phyloP scores from a whole-genome alignment of 352 stramenopile species.

The Pythium pyrilobum region DNA sequence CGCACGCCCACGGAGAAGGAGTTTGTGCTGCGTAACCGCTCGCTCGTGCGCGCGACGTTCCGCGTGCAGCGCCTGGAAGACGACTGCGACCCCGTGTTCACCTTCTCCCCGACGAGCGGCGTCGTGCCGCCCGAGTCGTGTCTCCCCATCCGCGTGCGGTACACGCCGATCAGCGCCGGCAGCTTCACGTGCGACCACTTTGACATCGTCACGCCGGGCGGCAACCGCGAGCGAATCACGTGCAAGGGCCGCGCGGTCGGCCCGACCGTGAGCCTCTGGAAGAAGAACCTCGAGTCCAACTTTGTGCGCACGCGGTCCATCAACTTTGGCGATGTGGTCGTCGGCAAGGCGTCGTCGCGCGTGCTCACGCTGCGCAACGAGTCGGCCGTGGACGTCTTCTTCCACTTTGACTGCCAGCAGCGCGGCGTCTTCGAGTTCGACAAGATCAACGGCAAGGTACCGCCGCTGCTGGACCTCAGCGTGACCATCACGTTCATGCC shows the following conservation, averaged over 20 bases:
- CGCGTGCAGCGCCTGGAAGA: slow-evolving; percentile 62
- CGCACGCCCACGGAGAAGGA: slow-evolving; percentile 60
- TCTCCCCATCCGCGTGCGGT: slow-evolving; percentile 66
- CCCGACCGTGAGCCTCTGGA: slow-evolving; percentile 67
- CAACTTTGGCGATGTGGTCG: slow-evolving; percentile 87
- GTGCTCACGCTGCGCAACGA: slow-evolving; percentile 85
- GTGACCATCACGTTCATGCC: slow-evolving; percentile 85
- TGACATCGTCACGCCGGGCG: slow-evolving; percentile 84
- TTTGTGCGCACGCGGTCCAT: slow-evolving; percentile 69
- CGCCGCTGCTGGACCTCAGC: slow-evolving; percentile 66
- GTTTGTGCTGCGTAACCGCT: slow-evolving; percentile 87
- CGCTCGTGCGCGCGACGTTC: slow-evolving; percentile 86
- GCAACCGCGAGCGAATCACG: slow-evolving; percentile 73
- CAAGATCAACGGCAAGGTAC: slow-evolving; percentile 67
- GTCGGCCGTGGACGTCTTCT: slow-evolving; percentile 61
- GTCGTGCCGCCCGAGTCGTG: slow-evolving; percentile 74
- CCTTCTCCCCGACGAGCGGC: slow-evolving; percentile 60
- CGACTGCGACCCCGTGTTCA: slow-evolving; percentile 85
- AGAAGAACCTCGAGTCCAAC: slow-evolving; percentile 73
- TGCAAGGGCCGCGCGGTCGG: slow-evolving; percentile 68
- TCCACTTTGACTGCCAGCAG: slow-evolving; percentile 72
- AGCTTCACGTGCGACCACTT: slow-evolving; percentile 91
- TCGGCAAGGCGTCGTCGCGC: slow-evolving; percentile 47
- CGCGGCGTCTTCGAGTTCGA: slow-evolving; percentile 86
- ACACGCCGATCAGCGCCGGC: slow-evolving; percentile 73